A percentile compares a stretch with the other conserved stretches of the same genome.
Evolutionary conservation across 139 green algal species (phyloP).

Genomic region (Coccomyxa sp.): DNA sequence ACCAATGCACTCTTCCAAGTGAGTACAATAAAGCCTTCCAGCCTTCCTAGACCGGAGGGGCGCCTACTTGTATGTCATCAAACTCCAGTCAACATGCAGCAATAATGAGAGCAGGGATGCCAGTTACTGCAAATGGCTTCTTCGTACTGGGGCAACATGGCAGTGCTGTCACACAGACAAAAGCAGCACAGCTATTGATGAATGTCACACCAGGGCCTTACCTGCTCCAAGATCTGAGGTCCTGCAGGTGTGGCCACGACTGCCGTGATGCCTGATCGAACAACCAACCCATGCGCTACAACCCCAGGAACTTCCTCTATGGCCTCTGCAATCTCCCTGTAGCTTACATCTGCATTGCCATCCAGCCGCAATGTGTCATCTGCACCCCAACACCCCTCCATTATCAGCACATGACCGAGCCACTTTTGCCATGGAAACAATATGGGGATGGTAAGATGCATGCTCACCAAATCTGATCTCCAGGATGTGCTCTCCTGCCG

Average conservation of each 20-base stretch:
- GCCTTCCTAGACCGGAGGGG: too few relatives aligned
- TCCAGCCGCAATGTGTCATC: conserved; percentile 58
- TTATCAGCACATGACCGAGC: background rate
- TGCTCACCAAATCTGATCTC: conserved; percentile 41
- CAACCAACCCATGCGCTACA: conserved; percentile 48
- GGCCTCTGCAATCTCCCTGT: conserved; percentile 37
- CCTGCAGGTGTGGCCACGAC: conserved; percentile 15
- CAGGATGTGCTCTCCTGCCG: conserved; percentile 31
- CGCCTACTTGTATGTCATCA: too few relatives aligned
- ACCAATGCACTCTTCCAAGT: too few relatives aligned
- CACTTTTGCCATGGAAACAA: too few relatives aligned
- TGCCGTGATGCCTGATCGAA: conserved; percentile 18
- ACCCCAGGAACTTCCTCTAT: conserved; percentile 50
- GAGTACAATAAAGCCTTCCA: too few relatives aligned
- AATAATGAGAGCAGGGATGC: too few relatives aligned
- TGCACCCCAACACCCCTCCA: background rate
- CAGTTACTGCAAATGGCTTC: too few relatives aligned
- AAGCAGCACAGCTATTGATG: too few relatives aligned
- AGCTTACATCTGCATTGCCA: conserved; percentile 46
- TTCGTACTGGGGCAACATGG: too few relatives aligned
- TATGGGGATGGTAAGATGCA: background rate
- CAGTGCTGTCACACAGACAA: too few relatives aligned
- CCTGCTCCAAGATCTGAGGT: background rate
- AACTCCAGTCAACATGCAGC: too few relatives aligned
- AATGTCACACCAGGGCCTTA: background rate